Conservation (phyloP, 2,329 filamentous ascomycete species). For the Neonectria neomacrospora region DNA sequence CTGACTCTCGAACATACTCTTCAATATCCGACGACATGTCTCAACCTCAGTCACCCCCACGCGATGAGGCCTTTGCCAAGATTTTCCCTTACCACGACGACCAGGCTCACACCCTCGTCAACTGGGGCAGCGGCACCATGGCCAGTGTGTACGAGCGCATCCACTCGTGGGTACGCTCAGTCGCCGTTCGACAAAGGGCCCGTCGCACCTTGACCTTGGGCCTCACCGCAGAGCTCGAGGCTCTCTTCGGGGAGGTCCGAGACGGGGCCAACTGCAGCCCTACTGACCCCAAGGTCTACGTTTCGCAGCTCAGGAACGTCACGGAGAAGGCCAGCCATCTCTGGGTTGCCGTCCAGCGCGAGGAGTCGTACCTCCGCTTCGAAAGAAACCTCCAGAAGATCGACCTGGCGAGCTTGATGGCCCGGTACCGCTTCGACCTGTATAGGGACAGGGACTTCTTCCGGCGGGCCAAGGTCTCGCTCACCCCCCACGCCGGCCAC, state of each 20-base stretch:
- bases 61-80: not conserved
- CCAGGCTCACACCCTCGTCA: not conserved
- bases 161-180: not conserved
- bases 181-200: not conserved
- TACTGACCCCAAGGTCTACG: not conserved
- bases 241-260: not conserved
- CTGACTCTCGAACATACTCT: not conserved
- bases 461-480: not conserved
- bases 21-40: conserved; percentile 1
- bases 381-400: not conserved
- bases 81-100: conserved; percentile 7
- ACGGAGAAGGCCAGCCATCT: not conserved
- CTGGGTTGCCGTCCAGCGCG: not conserved
- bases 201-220: not conserved
- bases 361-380: not conserved
- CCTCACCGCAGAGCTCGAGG: not conserved
- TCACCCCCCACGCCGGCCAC: not conserved
- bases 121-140: not conserved
- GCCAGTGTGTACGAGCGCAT: not conserved
- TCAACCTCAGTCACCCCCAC: not conserved
- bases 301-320: not conserved
- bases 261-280: not conserved
- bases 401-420: not conserved
- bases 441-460: not conserved
- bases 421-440: not conserved